These are phyloP conservation scores for Coemansia sp. DNA, from an alignment of 192 early-diverging fungal species.

Conservation along the genomic window DNA sequence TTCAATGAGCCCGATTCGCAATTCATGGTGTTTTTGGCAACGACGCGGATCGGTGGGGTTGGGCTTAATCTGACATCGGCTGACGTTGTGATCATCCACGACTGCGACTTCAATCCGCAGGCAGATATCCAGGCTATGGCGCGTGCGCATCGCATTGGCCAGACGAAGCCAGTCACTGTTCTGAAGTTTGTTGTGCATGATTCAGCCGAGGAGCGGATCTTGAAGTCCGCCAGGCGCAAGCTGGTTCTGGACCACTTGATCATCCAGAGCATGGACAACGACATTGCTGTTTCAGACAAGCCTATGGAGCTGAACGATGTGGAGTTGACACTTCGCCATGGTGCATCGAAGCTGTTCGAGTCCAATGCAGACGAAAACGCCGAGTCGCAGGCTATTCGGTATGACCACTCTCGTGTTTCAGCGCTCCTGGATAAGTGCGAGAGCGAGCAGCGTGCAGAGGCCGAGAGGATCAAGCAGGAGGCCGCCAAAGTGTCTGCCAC, in stretches of 20 bases:
- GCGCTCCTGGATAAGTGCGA: constrained; percentile 37
- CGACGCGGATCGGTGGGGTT: constrained; percentile 91
- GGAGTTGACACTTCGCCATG: constrained; percentile 79
- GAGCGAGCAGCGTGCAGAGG: constrained; percentile 13
- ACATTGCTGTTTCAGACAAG: not conserved
- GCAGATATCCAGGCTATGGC: constrained; percentile 95
- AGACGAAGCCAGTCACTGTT: constrained; percentile 92
- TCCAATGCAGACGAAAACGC: constrained; percentile 59
- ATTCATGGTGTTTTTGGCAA: constrained; percentile 88
- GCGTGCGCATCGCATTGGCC: constrained; percentile 95
- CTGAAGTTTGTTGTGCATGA: constrained; percentile 93
- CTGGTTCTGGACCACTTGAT: constrained; percentile 96
- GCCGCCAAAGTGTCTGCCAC: not conserved
- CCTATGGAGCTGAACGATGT: constrained; percentile 11
- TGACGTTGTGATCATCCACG: constrained; percentile 94
- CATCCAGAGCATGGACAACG: constrained; percentile 80
- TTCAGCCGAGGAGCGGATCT: constrained; percentile 95
- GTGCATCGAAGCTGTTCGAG: constrained; percentile 76
- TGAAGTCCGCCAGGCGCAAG: constrained; percentile 93
- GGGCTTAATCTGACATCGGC: constrained; percentile 95
- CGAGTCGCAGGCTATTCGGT: constrained; percentile 23
- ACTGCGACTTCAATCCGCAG: constrained; percentile 91
- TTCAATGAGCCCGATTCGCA: constrained; percentile 87
- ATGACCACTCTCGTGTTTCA: constrained; percentile 8
- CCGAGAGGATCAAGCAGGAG: not conserved